These are phyloP conservation scores for Pseudocohnilembus persalinus DNA, from an alignment of 169 alveolate species.

Conservation along the genomic window DNA sequence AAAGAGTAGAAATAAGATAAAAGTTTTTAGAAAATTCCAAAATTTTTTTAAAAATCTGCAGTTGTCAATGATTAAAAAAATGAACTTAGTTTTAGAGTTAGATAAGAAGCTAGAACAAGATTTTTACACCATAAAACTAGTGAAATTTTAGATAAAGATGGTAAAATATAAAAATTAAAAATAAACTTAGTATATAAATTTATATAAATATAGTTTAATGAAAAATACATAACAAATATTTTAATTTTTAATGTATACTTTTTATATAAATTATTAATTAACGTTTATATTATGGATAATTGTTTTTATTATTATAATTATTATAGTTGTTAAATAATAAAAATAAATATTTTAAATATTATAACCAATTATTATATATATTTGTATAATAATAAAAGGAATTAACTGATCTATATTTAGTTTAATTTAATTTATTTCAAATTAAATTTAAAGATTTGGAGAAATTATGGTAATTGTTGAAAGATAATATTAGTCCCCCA, in stretches of 20 bases:
- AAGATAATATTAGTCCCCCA: conserved; percentile 76
- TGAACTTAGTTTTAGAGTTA: conserved; percentile 60
- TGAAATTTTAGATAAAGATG: conserved; percentile 73
- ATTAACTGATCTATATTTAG: too few relatives aligned
- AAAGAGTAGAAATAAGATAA: conserved; percentile 65
- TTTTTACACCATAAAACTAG: conserved; percentile 72
- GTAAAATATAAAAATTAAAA: neutral
- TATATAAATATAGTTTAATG: neutral
- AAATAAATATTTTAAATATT: too few relatives aligned
- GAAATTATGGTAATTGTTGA: conserved; percentile 71
- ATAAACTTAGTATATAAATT: too few relatives aligned
- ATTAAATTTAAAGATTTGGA: conserved; percentile 52
- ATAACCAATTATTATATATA: too few relatives aligned
- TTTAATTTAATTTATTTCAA: neutral
- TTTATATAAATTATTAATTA: too few relatives aligned
- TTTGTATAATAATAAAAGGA: too few relatives aligned
- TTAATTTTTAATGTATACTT: neutral
- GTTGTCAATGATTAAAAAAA: conserved; percentile 59
- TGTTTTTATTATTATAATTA: too few relatives aligned
- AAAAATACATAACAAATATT: neutral
- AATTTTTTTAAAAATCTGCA: conserved; percentile 67
- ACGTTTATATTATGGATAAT: too few relatives aligned
- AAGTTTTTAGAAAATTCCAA: conserved; percentile 70
- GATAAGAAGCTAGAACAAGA: conserved; percentile 75
- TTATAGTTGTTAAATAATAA: too few relatives aligned